Base-by-base conservation (phyloP, 352 stramenopile species). In the Pythium plurisporium region DNA sequence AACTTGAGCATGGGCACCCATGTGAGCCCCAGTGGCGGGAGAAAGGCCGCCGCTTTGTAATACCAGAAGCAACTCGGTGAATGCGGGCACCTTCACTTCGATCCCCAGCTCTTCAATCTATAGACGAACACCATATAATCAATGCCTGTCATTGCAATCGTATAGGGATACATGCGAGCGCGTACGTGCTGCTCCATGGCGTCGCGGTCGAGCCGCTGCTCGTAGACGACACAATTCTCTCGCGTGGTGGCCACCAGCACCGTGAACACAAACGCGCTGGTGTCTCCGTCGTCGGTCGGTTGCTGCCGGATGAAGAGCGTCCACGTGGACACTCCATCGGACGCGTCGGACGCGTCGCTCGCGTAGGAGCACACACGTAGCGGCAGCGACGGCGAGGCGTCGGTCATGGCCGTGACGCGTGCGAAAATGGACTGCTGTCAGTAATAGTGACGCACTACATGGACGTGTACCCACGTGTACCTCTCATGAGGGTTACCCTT, bases 41-140 rank as follows among this genome's bases (percentile, higher is more conserved):
- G n/a, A n/a, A n/a, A n/a, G n/a, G n/a, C n/a, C n/a, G n/a, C n/a
- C n/a, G n/a, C n/a, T n/a, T n/a, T n/a, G n/a, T n/a, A n/a, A n/a
- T 30, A 84, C 77, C 58, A 65, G 6, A 5, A 89, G 38, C 36
- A 85, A 44, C 33, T 56, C 51, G 31, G 45, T 58, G 30, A 87
- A 87, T 29, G 56, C 63, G 0, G 42, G 2, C 8, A 48, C 9
- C 0, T 74, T 53, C 10, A 87, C 67, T 30, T 89, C 77, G 1
- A 89, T 54, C 0, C 77, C 79, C 41, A 89, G 33, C 29, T 87
- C 77, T 14, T 87, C 73, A 25, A 72, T 81, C 76, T 89, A 26
- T 10, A n/a, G 17, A 19, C 34, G 6, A 8, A 38, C 44, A 25
- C 33, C 33, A 45, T 45, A 45, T 1, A 10, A 45, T 5, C 9